phyloP scores from a whole-genome alignment of 2,329 filamentous ascomycete genomes.

The Colletotrichum trifolii region DNA sequence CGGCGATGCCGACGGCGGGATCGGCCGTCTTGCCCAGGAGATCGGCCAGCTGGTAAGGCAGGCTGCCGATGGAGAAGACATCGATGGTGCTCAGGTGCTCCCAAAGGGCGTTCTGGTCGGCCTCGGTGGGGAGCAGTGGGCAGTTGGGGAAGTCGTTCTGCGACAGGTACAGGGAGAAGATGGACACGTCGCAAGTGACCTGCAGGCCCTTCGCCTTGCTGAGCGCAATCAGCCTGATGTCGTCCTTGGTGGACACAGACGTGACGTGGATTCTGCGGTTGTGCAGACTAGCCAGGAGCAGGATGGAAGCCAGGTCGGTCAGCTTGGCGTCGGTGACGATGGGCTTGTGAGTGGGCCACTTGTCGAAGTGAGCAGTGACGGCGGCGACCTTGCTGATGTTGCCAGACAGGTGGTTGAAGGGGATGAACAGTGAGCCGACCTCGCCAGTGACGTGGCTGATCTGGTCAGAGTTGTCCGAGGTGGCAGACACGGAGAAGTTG shows the following conservation, averaged over 20 bases:
- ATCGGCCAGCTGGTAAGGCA: slow-evolving; percentile 79
- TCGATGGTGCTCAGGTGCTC: slow-evolving; percentile 78
- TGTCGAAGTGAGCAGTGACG: slow-evolving; percentile 81
- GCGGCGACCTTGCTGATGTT: slow-evolving; percentile 88
- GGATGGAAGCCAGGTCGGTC: slow-evolving; percentile 82
- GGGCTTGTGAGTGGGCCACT: slow-evolving; percentile 82
- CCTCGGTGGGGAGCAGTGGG: slow-evolving; percentile 71
- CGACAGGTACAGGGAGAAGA: slow-evolving; percentile 81
- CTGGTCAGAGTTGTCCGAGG: slow-evolving; percentile 78
- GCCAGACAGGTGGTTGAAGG: slow-evolving; percentile 83
- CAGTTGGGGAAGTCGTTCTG: slow-evolving; percentile 77
- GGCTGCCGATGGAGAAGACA: slow-evolving; percentile 81
- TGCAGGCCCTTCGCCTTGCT: slow-evolving; percentile 85
- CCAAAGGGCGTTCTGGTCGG: slow-evolving; percentile 81
- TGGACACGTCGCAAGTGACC: slow-evolving; percentile 85
- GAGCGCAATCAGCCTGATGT: slow-evolving; percentile 80
- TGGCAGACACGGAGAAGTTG: slow-evolving; percentile 82
- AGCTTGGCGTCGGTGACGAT: slow-evolving; percentile 85
- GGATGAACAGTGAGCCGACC: slow-evolving; percentile 84
- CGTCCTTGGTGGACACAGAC: slow-evolving; percentile 83
- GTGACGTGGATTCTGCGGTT: slow-evolving; percentile 83
- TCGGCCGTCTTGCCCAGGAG: slow-evolving; percentile 64
- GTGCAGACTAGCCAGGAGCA: slow-evolving; percentile 82
- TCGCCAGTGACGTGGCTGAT: slow-evolving; percentile 78
- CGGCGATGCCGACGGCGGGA: slow-evolving; percentile 74